Evolutionary conservation across 1,284 basidiomycete species (phyloP), one percentile per base, ranked within the genome.

Genomic region (Cryptococcus jaspeensis): DNA sequence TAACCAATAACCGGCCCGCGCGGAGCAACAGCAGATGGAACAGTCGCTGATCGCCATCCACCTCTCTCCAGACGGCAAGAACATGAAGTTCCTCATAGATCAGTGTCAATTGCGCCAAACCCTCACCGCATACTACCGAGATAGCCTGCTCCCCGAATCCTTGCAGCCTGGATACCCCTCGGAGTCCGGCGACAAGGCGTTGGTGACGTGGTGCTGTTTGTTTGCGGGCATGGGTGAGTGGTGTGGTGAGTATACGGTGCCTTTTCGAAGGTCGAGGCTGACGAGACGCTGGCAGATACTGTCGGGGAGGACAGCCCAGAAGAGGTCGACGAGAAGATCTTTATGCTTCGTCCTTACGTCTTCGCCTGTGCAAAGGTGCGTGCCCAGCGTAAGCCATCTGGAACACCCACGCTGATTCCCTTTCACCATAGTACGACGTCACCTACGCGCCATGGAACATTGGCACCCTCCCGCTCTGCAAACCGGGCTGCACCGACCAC

Each of bases 301-400:
- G 41, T 56, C 42, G 62, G 51, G 2, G 71, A 72, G 22, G 76
- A 79, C 35, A 75, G 67, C 0, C 56, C 66, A 1, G 69, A 72
- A 13, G 79, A 80, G 50, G 72, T 79, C n/a, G 80, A 81, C 53
- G 78, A 81, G 59, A 78, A 79, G 62, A 76, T 81, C 55, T 82
- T 81, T 59, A 76, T 81, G 22, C 67, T 81, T 18, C 73, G 81
- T 15, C 81, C 81, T 0, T 82, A 77, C 57, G 80, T 81, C 13
- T 81, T 83, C 63, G 81, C 79, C 0, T 78, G 78, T 20, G 80
- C 80, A 66, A 78, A 79, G 65, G 78, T 79, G 38, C 28, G 13
- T 45, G 32, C 23, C 18, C 16, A 28, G 12, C 45, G 9, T 18
- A 13, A 18, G 16, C 43, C 4, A 32, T 9, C 28, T 47, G 18